phyloP scores from a whole-genome alignment of 306 rosid genomes.

The Lupinus albus region DNA sequence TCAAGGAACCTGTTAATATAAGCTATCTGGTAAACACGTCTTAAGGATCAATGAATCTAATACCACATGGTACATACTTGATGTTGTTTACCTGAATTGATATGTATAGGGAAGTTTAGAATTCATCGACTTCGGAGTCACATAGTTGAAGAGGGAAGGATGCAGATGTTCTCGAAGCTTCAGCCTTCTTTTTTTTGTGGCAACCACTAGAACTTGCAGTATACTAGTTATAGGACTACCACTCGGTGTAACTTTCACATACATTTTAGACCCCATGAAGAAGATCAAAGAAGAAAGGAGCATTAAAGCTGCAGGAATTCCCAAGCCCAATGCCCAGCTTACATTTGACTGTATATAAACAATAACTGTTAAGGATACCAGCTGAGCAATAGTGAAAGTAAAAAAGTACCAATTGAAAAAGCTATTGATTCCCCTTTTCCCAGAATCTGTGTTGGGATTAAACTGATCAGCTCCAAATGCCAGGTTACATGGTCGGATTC shows the following conservation, averaged over 20 bases:
- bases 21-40: constrained; percentile 18
- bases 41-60: constrained; percentile 36
- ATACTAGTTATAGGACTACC: constrained; percentile 87
- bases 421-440: constrained; percentile 71
- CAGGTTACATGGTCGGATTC: constrained; percentile 80
- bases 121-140: constrained; percentile 60
- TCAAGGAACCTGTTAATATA: constrained; percentile 72
- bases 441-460: constrained; percentile 73
- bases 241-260: constrained; percentile 76
- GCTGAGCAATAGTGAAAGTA: constrained; percentile 63
- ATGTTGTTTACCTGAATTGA: constrained; percentile 66
- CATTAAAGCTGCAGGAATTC: constrained; percentile 82
- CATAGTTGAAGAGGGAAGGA: constrained; percentile 62
- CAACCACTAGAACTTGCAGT: constrained; percentile 69
- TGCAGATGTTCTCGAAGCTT: constrained; percentile 54
- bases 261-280: constrained; percentile 69
- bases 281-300: constrained; percentile 62
- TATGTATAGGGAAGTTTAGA: constrained; percentile 66
- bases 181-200: constrained; percentile 59
- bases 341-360: constrained; percentile 75
- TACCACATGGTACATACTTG: constrained; percentile 28
- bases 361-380: constrained; percentile 63
- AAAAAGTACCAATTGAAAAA: constrained; percentile 84
- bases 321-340: constrained; percentile 77
- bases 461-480: constrained; percentile 91